These are phyloP conservation scores for Domatiomyces catenatus DNA, from an alignment of 2,329 filamentous ascomycete species.

Conservation along the genomic window DNA sequence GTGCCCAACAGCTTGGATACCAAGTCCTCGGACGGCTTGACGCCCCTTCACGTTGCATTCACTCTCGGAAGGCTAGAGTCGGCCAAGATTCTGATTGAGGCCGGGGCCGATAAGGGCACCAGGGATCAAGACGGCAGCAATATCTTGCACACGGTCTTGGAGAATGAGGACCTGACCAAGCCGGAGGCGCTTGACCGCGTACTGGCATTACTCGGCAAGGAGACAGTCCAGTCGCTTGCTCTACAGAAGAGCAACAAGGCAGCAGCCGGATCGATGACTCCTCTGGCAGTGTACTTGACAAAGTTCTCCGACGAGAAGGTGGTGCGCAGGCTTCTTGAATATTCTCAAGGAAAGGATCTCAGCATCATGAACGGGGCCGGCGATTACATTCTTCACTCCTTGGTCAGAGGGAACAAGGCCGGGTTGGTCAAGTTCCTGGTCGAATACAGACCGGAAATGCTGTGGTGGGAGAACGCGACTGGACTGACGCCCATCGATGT, in stretches of 20 bases:
- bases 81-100: slow-evolving; percentile 46
- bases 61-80: slow-evolving; percentile 38
- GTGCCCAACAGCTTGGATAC: slow-evolving; percentile 48
- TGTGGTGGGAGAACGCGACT: slow-evolving; percentile 59
- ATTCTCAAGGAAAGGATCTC: slow-evolving; percentile 41
- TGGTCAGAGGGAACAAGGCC: slow-evolving; percentile 19
- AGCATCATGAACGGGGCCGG: slow-evolving; percentile 29
- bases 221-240: slow-evolving; percentile 28
- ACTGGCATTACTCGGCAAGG: slow-evolving; percentile 43
- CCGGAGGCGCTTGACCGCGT: slow-evolving; percentile 40
- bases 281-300: slow-evolving; percentile 45
- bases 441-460: slow-evolving; percentile 40
- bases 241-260: slow-evolving; percentile 32
- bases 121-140: slow-evolving; percentile 50
- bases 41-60: slow-evolving; percentile 56
- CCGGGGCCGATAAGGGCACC: slow-evolving; percentile 53
- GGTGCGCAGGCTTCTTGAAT: slow-evolving; percentile 37
- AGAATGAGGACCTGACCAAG: slow-evolving; percentile 14
- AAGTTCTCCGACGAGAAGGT: slow-evolving; percentile 26
- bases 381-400: slow-evolving; percentile 29
- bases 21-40: slow-evolving; percentile 37
- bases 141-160: slow-evolving; percentile 45
- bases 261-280: slow-evolving; percentile 41
- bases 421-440: slow-evolving; percentile 47
- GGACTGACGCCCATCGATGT: slow-evolving; percentile 59